Base-by-base conservation (phyloP, 228 moss, liverwort and hornwort species). In the Sphagnum fallax region DNA sequence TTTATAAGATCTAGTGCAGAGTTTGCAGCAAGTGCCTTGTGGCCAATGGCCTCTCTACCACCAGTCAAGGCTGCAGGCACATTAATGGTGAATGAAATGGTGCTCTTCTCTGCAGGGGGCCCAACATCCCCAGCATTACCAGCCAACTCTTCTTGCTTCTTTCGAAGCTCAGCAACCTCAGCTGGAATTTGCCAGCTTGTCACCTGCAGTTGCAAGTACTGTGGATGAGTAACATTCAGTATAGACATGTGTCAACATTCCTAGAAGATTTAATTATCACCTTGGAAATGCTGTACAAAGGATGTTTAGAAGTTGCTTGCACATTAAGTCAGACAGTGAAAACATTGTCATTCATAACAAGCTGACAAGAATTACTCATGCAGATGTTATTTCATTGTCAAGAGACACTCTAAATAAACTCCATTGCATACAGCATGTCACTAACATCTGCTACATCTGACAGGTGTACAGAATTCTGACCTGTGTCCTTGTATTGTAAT, bases 1-100 rank as follows among this genome's bases (percentile, higher is more conserved):
- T 95, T 92, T 16, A 95, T 95, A 15, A 95, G 80, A 79, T 95
- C 92, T 60, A 95, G 67, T 68, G 95, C 90, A 71, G 90, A 92
- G 55, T 88, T 92, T 32, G 85, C 62, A 59, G 76, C 78, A 61
- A 72, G 48, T 65, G 77, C 71, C 70, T 90, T 92, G 52, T 91
- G 88, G 60, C 83, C 88, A 60, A 79, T 49, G 63, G 90, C 90
- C 79, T 95, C 92, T 51, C 92, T 78, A 52, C 95, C 92, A 49
- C 92, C 90, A 63, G 87, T 83, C 73, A 77, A 65, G 50, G 88
- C 94, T 58, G 94, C 88, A 72, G 95, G 90, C 12, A 92, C 69
- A 75, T 76, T 89, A 0, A 92, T 79, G 73, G 84, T 89, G 71
- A 95, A 92, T 9, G 90, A 92, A 15, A 95, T 82, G 48, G 80